Conservation (phyloP, 2,329 filamentous ascomycete genomes). For the Ophiosphaerella herpotricha region DNA sequence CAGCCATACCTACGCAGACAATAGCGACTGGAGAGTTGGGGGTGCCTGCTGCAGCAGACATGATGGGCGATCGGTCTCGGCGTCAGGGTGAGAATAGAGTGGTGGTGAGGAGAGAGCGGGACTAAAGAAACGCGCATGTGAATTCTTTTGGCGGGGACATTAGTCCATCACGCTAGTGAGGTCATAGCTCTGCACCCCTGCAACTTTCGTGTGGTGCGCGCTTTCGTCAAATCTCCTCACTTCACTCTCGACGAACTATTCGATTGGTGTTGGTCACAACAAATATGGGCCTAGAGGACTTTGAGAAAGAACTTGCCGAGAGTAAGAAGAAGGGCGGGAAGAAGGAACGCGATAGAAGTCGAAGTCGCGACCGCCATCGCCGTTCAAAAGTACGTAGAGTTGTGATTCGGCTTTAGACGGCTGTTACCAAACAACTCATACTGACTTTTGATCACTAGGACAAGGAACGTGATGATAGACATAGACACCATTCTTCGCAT, state of each 20-base stretch:
- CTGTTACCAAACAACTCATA: no score
- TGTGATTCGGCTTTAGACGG: neutral
- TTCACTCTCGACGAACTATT: slow-evolving; percentile 49
- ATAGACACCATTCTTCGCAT: slow-evolving; percentile 48
- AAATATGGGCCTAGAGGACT: slow-evolving; percentile 69
- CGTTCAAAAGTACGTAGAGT: slow-evolving; percentile 30
- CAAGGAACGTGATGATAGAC: slow-evolving; percentile 50
- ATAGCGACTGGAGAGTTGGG: slow-evolving; percentile 68
- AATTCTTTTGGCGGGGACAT: slow-evolving; percentile 42
- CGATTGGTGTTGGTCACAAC: slow-evolving; percentile 47
- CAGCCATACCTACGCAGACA: slow-evolving; percentile 97
- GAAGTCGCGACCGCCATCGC: slow-evolving; percentile 43
- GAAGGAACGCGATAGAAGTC: slow-evolving; percentile 53
- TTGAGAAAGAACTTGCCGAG: slow-evolving; percentile 75
- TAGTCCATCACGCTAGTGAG: neutral
- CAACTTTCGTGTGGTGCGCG: slow-evolving; percentile 9
- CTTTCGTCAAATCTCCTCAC: neutral
- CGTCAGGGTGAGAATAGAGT: neutral
- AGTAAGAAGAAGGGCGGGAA: slow-evolving; percentile 61
- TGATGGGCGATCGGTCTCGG: slow-evolving; percentile 25
- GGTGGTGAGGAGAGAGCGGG: neutral
- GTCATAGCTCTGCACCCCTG: slow-evolving; percentile 19
- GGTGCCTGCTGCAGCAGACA: slow-evolving; percentile 45
- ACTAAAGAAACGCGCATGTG: slow-evolving; percentile 6
- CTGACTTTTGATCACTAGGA: slow-evolving; percentile 13